These are phyloP conservation scores for Brassica napus DNA, from an alignment of 345 rosid species.

Conservation along the genomic window Da-Ae NC_063446.1:65514001-65514500, in stretches of 20 bases:
- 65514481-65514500: slow-evolving; percentile 56
- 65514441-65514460: slow-evolving; percentile 1
- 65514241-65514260: slow-evolving; percentile 53
- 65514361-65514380: slow-evolving; percentile 96
- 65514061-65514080: slow-evolving; percentile 18
- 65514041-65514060: slow-evolving; percentile 18
- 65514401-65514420: slow-evolving; percentile 70
- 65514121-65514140: slow-evolving; percentile 1
- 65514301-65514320: slow-evolving; percentile 56
- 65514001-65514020: slow-evolving; percentile 29
- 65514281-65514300: slow-evolving; percentile 72
- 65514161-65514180: slow-evolving; percentile 49
- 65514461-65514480: slow-evolving; percentile 11
- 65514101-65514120: slow-evolving; percentile 29
- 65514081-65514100: slow-evolving; percentile 28
- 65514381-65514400: slow-evolving; percentile 91
- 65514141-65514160: neutral
- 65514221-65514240: slow-evolving; percentile 59
- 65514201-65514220: slow-evolving; percentile 64
- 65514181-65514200: slow-evolving; percentile 72
- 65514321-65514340: slow-evolving; percentile 73
- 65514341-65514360: slow-evolving; percentile 69
- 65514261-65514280: slow-evolving; percentile 75
- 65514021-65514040: slow-evolving; percentile 40
- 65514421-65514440: neutral